Evolutionary conservation across 805 yeast genomes (phyloP).

Genomic region (Wickerhamiella dianesei): DNA sequence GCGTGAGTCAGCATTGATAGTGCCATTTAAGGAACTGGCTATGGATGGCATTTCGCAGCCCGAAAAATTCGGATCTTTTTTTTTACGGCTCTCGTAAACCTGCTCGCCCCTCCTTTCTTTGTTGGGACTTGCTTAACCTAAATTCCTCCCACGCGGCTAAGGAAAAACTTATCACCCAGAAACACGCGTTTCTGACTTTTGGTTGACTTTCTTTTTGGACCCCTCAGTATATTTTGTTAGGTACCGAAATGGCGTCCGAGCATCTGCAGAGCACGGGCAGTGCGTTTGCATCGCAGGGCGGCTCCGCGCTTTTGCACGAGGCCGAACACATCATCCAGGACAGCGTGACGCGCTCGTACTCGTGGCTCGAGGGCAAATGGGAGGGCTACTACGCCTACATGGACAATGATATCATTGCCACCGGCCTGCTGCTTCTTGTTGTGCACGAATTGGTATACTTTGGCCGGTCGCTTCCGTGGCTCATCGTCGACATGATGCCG

Average conservation of each 20-base stretch:
- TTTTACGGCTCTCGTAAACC: no score
- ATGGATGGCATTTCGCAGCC: not conserved
- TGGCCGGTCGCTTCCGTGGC: constrained; percentile 89
- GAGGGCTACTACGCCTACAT: constrained; percentile 76
- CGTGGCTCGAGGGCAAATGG: constrained; percentile 59
- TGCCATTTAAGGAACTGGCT: not conserved
- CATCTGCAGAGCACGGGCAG: not conserved
- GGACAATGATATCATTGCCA: constrained; percentile 80
- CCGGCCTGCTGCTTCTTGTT: constrained; percentile 71
- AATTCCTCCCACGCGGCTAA: not conserved
- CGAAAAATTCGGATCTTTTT: not conserved
- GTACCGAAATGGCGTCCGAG: not conserved
- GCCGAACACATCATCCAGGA: not conserved
- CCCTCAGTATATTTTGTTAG: no score
- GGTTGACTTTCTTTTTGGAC: no score
- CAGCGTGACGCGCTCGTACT: constrained; percentile 15
- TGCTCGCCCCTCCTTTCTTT: no score
- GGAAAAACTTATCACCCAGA: not conserved
- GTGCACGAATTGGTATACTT: constrained; percentile 85
- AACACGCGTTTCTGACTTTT: not conserved
- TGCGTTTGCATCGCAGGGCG: not conserved
- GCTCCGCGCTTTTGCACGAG: not conserved
- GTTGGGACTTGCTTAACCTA: no score
- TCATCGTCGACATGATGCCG: constrained; percentile 70
- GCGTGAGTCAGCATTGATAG: not conserved